Conservation (phyloP, 768 basidiomycete genomes). For the Boletus barrowsii region DNA sequence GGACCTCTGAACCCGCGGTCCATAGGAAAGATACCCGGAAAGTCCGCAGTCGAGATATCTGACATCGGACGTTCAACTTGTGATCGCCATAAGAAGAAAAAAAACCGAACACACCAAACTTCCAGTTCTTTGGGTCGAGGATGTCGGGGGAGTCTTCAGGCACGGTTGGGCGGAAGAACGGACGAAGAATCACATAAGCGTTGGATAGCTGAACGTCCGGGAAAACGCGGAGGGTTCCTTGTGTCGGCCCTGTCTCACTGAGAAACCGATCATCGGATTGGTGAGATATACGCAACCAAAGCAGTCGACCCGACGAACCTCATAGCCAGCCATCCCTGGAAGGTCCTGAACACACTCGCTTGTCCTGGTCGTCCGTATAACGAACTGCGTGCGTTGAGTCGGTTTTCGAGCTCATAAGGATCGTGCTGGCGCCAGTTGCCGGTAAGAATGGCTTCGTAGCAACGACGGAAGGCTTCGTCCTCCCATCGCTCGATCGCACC, state of each 20-base stretch:
- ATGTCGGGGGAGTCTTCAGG: slow-evolving; percentile 39
- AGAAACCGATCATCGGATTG: neutral
- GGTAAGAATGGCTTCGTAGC: slow-evolving; percentile 58
- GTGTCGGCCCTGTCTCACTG: slow-evolving; percentile 62
- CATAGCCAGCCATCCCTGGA: slow-evolving; percentile 77
- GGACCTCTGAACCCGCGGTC: slow-evolving; percentile 37
- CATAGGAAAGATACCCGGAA: slow-evolving; percentile 44
- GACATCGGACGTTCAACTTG: slow-evolving; percentile 1
- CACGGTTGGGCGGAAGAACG: slow-evolving; percentile 64
- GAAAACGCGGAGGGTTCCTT: slow-evolving; percentile 70
- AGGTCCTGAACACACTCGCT: slow-evolving; percentile 56
- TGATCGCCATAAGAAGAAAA: slow-evolving; percentile 15
- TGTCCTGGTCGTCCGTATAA: slow-evolving; percentile 58
- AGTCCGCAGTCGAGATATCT: slow-evolving; percentile 49
- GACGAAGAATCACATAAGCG: slow-evolving; percentile 69
- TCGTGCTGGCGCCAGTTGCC: slow-evolving; percentile 67
- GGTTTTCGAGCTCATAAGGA: slow-evolving; percentile 58
- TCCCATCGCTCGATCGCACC: slow-evolving; percentile 77
- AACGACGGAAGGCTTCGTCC: slow-evolving; percentile 53
- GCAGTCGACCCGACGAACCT: slow-evolving; percentile 39
- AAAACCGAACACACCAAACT: slow-evolving; percentile 36
- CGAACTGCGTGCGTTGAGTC: slow-evolving; percentile 59
- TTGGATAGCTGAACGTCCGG: slow-evolving; percentile 66
- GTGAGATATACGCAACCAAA: neutral
- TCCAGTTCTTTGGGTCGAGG: slow-evolving; percentile 53